These are phyloP conservation scores for Eudorina sp. DNA, from an alignment of 139 green algal genomes.

Conservation along the genomic window DNA sequence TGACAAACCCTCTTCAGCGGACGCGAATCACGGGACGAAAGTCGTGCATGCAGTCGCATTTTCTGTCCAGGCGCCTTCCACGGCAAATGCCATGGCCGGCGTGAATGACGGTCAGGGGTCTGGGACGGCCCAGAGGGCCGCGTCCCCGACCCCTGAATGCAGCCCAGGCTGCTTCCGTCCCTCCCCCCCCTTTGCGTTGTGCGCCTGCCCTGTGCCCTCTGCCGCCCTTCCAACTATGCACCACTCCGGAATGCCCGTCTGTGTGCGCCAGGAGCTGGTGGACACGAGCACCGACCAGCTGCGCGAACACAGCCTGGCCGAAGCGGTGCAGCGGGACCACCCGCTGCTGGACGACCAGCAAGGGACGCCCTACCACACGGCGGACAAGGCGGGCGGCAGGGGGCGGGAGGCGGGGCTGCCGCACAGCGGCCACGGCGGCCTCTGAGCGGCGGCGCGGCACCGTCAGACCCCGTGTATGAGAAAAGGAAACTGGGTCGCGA, in stretches of 20 bases:
- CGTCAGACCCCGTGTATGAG: too few species aligned
- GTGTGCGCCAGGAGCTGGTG: slow-evolving; percentile 27
- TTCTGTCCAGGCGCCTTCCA: not conserved
- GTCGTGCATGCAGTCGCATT: too few species aligned
- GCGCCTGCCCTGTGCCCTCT: too few species aligned
- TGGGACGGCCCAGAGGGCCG: not conserved
- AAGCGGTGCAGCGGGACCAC: not conserved
- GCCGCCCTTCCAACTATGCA: not conserved
- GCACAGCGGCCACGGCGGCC: not conserved
- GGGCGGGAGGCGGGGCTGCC: not conserved
- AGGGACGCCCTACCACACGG: slow-evolving; percentile 28
- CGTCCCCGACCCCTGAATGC: not conserved
- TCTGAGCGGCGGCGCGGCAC: not conserved
- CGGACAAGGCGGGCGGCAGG: slow-evolving; percentile 2
- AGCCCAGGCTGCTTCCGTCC: not conserved
- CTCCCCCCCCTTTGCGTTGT: not conserved
- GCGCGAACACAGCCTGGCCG: slow-evolving; percentile 22
- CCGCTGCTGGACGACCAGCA: slow-evolving; percentile 42
- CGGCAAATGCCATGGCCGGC: too few species aligned
- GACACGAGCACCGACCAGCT: slow-evolving; percentile 21
- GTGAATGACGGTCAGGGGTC: too few species aligned
- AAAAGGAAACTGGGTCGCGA: too few species aligned
- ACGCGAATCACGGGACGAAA: too few species aligned
- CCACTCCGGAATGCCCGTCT: not conserved
- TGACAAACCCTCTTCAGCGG: too few species aligned